Evolutionary conservation across 257 asterid genomes (phyloP).

Genomic region (Rauvolfia tetraphylla): DNA sequence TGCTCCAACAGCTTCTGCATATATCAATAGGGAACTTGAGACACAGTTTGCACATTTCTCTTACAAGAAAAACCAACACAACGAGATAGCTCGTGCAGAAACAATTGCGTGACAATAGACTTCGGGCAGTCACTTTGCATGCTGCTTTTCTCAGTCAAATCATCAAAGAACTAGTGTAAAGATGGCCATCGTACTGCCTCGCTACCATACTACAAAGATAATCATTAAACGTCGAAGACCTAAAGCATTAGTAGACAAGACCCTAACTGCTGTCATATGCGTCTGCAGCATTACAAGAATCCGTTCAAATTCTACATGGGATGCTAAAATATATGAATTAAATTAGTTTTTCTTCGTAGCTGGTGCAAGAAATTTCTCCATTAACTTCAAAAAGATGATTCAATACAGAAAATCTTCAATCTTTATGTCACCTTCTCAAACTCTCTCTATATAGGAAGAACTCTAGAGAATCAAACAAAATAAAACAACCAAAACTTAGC

Average conservation of each 20-base stretch:
- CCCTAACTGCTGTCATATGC: neutral
- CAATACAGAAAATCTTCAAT: constrained; percentile 21
- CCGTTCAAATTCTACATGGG: neutral
- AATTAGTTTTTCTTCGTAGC: neutral
- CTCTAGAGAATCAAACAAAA: constrained; percentile 13
- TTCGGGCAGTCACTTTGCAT: neutral
- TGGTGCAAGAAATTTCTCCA: constrained; percentile 13
- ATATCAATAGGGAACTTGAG: no score
- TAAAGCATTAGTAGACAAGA: no score
- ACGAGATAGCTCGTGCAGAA: neutral
- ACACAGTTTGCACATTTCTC: no score
- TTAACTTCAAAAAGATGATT: constrained; percentile 14
- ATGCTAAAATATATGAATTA: no score
- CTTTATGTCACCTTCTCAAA: constrained; percentile 20
- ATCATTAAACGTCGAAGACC: no score
- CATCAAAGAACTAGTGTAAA: neutral
- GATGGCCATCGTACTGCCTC: neutral
- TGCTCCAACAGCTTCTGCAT: no score
- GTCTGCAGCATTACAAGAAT: neutral
- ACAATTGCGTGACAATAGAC: neutral
- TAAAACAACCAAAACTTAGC: constrained; percentile 21
- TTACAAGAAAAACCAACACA: no score
- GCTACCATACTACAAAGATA: no score
- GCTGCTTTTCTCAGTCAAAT: neutral
- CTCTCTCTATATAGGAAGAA: constrained; percentile 2